Base-by-base conservation (phyloP, 257 asterid genomes). In the Solanum pennellii region DNA sequence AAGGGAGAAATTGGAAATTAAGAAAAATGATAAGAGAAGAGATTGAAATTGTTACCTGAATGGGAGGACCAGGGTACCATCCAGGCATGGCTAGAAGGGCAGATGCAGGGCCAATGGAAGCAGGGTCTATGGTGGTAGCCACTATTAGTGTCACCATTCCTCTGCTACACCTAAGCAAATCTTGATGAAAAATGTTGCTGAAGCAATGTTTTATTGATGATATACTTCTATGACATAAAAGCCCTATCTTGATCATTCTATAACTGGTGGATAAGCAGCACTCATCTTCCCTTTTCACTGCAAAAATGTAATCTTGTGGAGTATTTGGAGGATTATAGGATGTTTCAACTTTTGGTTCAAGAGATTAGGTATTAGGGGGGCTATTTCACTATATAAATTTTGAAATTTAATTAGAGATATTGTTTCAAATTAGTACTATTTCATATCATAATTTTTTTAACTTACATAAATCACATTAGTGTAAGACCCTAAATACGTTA, bases 41-140 rank as follows among this genome's bases (percentile, higher is more conserved):
- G n/a, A 8, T 76, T 6, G 37, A 76, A 76, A 3, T 31, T 41
- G 15, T 18, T 31, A 90, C 92, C 92, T 90, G 91, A 47, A 90
- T 41, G 31, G 83, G 33, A 25, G 91, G 92, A 87, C 92, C 92
- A 49, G 91, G 90, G 84, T 90, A 91, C 91, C 91, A 90, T 12
- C 89, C 88, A 86, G 91, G 91, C 91, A 90, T 90, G 42, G 92
- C 89, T 62, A 90, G 33, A 47, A 90, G 90, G 47, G 92, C 89
- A 29, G 92, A 85, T 42, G 92, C 90, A 21, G 91, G 92, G 69
- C 90, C 91, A 84, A 90, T 75, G 56, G 92, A 90, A 33, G 91
- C 92, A 3, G 90, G 91, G 86, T 89, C 92, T 5, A 45, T 71
- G 80, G 91, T 86, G 88, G 91, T 89, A 37, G 91, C 91, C 33